These are phyloP conservation scores for Mentha longifolia DNA, from an alignment of 257 asterid genomes.

Conservation along the genomic window DNA sequence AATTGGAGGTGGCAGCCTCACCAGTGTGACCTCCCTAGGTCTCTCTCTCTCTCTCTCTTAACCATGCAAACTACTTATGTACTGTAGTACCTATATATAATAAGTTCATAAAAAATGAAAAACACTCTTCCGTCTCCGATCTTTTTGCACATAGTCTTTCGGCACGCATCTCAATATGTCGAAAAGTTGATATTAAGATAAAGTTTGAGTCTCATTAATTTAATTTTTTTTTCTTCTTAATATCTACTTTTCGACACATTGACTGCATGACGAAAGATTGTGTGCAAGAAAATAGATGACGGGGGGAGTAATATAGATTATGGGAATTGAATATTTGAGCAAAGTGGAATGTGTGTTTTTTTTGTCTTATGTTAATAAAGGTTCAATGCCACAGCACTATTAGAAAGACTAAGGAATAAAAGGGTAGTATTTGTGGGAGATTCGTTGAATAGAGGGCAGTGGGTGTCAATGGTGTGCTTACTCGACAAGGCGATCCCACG, in stretches of 20 bases:
- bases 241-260: too few relatives aligned
- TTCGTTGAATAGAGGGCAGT: slow-evolving; percentile 84
- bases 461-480: slow-evolving; percentile 91
- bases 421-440: slow-evolving; percentile 91
- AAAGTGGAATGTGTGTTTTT: slow-evolving; percentile 42
- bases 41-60: slow-evolving; percentile 8
- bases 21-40: slow-evolving; percentile 61
- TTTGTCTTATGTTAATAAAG: slow-evolving; percentile 49
- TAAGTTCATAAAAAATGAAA: too few relatives aligned
- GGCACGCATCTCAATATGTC: too few relatives aligned
- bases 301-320: too few relatives aligned
- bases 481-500: slow-evolving; percentile 68
- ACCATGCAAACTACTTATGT: neutral
- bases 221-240: too few relatives aligned
- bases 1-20: slow-evolving; percentile 95
- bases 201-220: too few relatives aligned
- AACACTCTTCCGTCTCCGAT: too few relatives aligned
- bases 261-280: too few relatives aligned
- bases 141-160: too few relatives aligned
- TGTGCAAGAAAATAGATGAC: too few relatives aligned
- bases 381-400: slow-evolving; percentile 79
- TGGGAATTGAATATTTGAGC: neutral
- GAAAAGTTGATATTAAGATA: too few relatives aligned
- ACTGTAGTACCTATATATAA: neutral
- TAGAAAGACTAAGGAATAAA: slow-evolving; percentile 78